A percentile compares a stretch with the other conserved stretches of the same genome.
These are phyloP conservation scores for Groenewaldozyma salmanticensis DNA, from an alignment of 805 yeast species.

Conservation along the genomic window DNA sequence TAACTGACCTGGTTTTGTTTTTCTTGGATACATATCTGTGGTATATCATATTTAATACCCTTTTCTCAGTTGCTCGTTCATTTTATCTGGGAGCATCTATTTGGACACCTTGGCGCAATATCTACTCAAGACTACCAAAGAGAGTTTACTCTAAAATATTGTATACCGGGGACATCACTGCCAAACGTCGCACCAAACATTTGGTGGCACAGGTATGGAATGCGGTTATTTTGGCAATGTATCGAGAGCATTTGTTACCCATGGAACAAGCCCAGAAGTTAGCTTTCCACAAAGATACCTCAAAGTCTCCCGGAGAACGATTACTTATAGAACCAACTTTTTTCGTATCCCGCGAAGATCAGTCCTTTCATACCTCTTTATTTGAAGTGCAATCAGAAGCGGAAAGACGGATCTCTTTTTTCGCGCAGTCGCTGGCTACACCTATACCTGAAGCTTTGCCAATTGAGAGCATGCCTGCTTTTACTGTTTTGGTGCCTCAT, in stretches of 20 bases:
- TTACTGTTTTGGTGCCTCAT: constrained; percentile 80
- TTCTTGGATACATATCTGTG: constrained; percentile 98
- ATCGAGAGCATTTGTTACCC: constrained; percentile 66
- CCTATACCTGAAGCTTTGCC: constrained; percentile 71
- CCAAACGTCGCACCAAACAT: constrained; percentile 14
- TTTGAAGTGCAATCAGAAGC: constrained; percentile 66
- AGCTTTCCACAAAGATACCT: constrained; percentile 30
- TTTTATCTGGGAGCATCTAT: constrained; percentile 98
- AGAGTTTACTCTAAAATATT: constrained; percentile 64
- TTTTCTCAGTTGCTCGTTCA: constrained; percentile 93
- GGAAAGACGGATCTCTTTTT: constrained; percentile 71
- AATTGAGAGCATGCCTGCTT: constrained; percentile 63
- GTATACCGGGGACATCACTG: constrained; percentile 32
- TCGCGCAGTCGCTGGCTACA: constrained; percentile 82
- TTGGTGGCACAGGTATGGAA: constrained; percentile 50
- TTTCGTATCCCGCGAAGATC: constrained; percentile 77
- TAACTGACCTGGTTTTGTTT: constrained; percentile 88
- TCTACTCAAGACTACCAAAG: constrained; percentile 78
- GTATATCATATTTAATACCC: constrained; percentile 92
- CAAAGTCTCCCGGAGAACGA: constrained; percentile 27
- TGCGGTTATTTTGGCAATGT: constrained; percentile 73
- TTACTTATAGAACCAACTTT: constrained; percentile 42
- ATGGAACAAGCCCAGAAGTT: constrained; percentile 62
- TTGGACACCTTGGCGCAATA: constrained; percentile 98
- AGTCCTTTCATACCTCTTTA: constrained; percentile 46